Evolutionary conservation across 768 basidiomycete species (phyloP).

Genomic region (Pleurotus tuoliensis): DNA sequence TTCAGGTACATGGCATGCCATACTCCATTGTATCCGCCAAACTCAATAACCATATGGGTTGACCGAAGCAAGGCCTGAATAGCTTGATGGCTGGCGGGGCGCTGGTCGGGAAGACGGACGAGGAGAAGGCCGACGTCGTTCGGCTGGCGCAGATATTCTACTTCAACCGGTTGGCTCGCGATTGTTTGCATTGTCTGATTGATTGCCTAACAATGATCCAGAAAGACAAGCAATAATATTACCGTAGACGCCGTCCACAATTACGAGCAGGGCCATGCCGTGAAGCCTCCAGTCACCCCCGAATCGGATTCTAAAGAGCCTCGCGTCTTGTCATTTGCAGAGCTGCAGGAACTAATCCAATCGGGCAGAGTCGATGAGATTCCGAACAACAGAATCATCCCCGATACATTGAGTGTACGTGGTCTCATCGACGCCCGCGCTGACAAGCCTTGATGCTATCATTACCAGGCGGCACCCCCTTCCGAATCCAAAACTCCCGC

Average conservation of each 20-base stretch:
- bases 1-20: conserved; percentile 40
- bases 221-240: conserved; percentile 37
- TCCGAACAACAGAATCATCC: conserved; percentile 74
- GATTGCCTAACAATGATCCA: conserved; percentile 13
- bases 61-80: conserved; percentile 60
- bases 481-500: conserved; percentile 48
- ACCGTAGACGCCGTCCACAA: conserved; percentile 37
- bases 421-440: neutral
- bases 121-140: conserved; percentile 42
- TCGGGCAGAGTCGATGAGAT: conserved; percentile 69
- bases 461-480: conserved; percentile 45
- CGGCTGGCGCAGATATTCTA: conserved; percentile 63
- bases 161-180: conserved; percentile 52
- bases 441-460: neutral
- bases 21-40: neutral
- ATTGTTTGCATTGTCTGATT: neutral
- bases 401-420: conserved; percentile 62
- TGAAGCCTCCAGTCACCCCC: conserved; percentile 1
- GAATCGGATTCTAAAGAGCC: conserved; percentile 19
- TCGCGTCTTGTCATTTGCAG: conserved; percentile 57
- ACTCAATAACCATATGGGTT: conserved; percentile 7
- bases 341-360: conserved; percentile 68
- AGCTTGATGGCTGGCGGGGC: conserved; percentile 46
- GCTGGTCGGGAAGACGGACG: conserved; percentile 28
- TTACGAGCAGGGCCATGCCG: conserved; percentile 20